Percentiles rank a stretch among this genome's conserved stretches.
Conservation (phyloP, 1,284 basidiomycete genomes). For the Ustilago curta region DNA sequence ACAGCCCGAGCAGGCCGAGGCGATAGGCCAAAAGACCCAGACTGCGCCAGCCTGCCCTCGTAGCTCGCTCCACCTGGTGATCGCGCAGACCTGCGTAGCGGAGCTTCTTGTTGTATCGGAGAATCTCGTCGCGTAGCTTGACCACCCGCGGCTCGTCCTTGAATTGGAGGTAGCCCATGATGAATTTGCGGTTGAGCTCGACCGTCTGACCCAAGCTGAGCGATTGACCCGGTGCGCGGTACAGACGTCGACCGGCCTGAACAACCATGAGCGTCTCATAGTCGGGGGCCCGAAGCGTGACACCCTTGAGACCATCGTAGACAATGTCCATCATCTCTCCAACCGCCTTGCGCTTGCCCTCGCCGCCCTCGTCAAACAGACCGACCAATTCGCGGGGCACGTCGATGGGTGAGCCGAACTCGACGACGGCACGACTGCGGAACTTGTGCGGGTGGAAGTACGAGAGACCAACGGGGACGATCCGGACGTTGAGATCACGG, state of each 20-base stretch:
- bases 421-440: conserved; percentile 78
- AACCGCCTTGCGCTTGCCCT: conserved; percentile 89
- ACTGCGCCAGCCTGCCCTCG: conserved; percentile 80
- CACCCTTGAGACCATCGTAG: conserved; percentile 95
- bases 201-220: conserved; percentile 95
- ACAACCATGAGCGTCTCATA: conserved; percentile 98
- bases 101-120: conserved; percentile 91
- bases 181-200: conserved; percentile 92
- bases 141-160: conserved; percentile 92
- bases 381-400: conserved; percentile 86
- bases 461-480: conserved; percentile 68
- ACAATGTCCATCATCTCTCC: conserved; percentile 89
- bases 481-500: conserved; percentile 63
- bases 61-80: conserved; percentile 88
- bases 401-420: conserved; percentile 92
- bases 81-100: conserved; percentile 95
- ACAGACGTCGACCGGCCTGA: conserved; percentile 93
- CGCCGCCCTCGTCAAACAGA: conserved; percentile 90
- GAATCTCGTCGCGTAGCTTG: conserved; percentile 83
- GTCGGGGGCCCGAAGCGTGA: conserved; percentile 94
- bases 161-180: conserved; percentile 91
- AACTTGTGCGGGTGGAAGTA: conserved; percentile 70
- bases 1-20: conserved; percentile 81
- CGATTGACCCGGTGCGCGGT: conserved; percentile 94
- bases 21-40: conserved; percentile 88